Percentiles rank a stretch among this genome's conserved stretches.
Conservation (phyloP, 192 early-diverging fungal species). For the Linnemannia zychae region DNA sequence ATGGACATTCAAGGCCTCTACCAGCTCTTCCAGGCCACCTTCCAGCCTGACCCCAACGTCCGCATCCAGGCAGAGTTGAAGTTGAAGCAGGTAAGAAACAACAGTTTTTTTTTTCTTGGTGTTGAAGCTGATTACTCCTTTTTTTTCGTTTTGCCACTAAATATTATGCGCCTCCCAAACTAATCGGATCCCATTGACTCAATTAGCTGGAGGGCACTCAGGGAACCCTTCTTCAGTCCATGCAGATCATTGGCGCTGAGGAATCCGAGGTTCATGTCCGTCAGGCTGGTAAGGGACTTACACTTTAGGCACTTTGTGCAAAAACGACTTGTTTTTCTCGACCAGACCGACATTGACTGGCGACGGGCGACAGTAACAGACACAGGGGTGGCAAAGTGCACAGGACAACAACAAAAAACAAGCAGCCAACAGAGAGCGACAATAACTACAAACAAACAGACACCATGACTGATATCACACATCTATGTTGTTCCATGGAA, state of each 20-base stretch:
- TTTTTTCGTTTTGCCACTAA: background rate
- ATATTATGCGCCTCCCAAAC: background rate
- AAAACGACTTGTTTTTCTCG: background rate
- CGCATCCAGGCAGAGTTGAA: conserved; percentile 88
- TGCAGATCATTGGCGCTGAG: conserved; percentile 71
- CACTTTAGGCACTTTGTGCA: background rate
- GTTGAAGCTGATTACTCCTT: background rate
- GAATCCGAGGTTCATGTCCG: conserved; percentile 65
- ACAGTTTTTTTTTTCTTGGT: background rate
- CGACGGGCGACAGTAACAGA: background rate
- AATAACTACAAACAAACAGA: background rate
- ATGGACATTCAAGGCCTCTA: conserved; percentile 77
- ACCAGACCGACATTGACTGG: background rate
- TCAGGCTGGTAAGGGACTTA: conserved; percentile 64
- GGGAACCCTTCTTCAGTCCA: conserved; percentile 47
- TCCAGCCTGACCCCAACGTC: conserved; percentile 82
- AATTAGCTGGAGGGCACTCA: conserved; percentile 47
- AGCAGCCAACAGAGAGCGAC: background rate
- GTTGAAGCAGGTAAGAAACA: conserved; percentile 72
- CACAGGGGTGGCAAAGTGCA: background rate
- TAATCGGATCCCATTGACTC: background rate
- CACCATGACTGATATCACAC: background rate
- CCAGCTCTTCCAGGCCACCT: conserved; percentile 84
- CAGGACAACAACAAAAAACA: background rate
- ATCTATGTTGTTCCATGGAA: background rate